Base-by-base conservation (phyloP, 495 filamentous ascomycete genomes). In the Hapsidospora chrysogenum region DNA sequence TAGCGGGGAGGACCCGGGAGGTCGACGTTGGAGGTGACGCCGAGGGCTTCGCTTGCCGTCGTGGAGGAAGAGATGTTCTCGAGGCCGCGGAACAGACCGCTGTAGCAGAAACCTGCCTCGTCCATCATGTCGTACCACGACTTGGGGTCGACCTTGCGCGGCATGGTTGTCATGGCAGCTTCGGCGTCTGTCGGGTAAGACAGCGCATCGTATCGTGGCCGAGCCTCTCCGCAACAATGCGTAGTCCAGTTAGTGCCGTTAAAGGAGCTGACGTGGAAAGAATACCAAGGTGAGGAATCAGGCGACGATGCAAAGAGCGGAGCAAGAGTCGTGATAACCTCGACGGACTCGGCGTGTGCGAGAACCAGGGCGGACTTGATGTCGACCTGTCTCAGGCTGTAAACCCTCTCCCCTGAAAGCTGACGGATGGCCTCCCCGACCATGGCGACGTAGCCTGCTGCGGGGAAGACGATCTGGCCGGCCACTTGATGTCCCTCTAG, bases 111-210 rank as follows among this genome's bases (percentile, higher is more conserved):
- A 32, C 41, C n/a, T 17, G 34, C 8, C 38, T 17, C 2, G 14
- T 15, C 11, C 37, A 52, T 36, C 4, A 31, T 33, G 9, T 48
- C 33, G 26, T 51, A 54, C 29, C 39, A 52, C 17, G 40, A 33
- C 5, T n/a, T n/a, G 1, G 52, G 39, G 27, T 57, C 47, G 9
- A 17, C 27, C 25, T 41, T 15, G 10, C 53, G 54, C 0, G 39
- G n/a, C n/a, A n/a, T n/a, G n/a, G n/a, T n/a, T n/a, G n/a, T n/a
- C n/a, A n/a, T n/a, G n/a, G n/a, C n/a, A n/a, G n/a, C n/a, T n/a
- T n/a, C n/a, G n/a, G n/a, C n/a, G n/a, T 56, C 36, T 78, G 76
- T 39, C 26, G 72, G 52, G 51, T 48, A 20, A 53, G 36, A 0
- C 66, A 39, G 2, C 51, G 33, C 0, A 51, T n/a, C n/a, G n/a